Base-by-base conservation (phyloP, 2,329 filamentous ascomycete species). In the Cytospora mali region DNA sequence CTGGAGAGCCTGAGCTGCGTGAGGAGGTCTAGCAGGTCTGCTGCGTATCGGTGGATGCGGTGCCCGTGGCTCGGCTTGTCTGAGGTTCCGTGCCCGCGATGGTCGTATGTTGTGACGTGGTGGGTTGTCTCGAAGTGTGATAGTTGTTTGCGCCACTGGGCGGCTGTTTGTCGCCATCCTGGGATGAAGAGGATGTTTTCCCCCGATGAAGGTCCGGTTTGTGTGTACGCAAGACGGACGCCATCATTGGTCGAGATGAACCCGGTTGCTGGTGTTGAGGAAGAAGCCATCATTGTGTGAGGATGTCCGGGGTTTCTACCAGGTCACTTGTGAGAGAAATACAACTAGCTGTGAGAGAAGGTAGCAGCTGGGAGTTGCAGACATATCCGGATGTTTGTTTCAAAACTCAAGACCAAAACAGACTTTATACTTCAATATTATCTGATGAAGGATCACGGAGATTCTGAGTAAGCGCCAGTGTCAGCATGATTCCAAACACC, bases 11-110 rank as follows among this genome's bases (percentile, higher is more conserved):
- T 62, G 16, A 77, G 71, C 16, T 70, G 62, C 6, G 56, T 61
- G 21, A 74, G 59, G 54, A 74, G 14, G 13, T 71, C 64, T 16
- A 72, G 66, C 2, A 74, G 65, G 61, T 74, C 72, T 2, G 71
- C 70, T 2, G 70, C 71, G 3, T 72, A 68, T 21, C 72, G 70
- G 25, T 66, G 62, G 4, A 74, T 54, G 51, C 72, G 69, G 56
- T 74, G 71, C 13, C 73, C 73, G 48, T 67, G 69, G 18, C 62
- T 42, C 1, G 73, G 71, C 67, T 74, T 70, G 3, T 74, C 73
- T 14, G 72, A 75, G 25, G 73, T 72, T 48, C 73, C 72, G 39
- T 74, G 73, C n/a, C 73, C 72, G 25, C 73, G 72, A 65, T 71
- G 61, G 64, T 75, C 72, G 61, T 69, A 71, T 0, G 73, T 71